Evolutionary conservation across 768 basidiomycete species (phyloP), one percentile per base, ranked within the genome.

Genomic region (Postia placenta): DNA sequence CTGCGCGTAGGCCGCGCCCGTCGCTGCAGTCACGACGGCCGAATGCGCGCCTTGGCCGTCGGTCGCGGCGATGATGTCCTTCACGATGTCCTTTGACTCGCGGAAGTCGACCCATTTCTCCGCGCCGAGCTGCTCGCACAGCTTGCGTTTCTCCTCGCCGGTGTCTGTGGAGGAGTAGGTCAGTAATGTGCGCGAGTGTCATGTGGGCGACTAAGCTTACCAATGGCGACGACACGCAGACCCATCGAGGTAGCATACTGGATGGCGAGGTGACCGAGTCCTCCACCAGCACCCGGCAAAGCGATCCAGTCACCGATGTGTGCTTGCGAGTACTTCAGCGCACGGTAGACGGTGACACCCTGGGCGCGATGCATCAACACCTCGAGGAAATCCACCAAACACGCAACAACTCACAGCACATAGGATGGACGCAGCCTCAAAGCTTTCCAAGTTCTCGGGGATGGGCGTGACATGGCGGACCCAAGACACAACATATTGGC

Each of bases 271-370:
- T 91, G 87, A 6, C 90, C 91, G 26, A 92, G 80, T 12, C 90
- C 88, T 48, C 86, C 86, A 3, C 86, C 87, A 2, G 87, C 87
- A 38, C 87, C 87, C 11, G 85, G 81, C 41, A 92, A 69, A 19
- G 81, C 83, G 51, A 89, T 70, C 80, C 81, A 88, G 48, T 94
- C 80, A 25, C 89, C 86, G 6, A 81, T 75, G 24, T 66, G 71
- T 5, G 80, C 74, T 47, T 77, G 69, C 45, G 79, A 76, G 62
- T 85, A 74, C 65, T 92, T 93, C 56, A 94, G 69, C 0, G 89
- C 92, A 50, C 87, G 84, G 61, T 91, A 94, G 1, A 88, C 87
- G 2, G 92, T 93, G 19, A 94, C 71, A 40, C 87, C 88, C 83
- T 85, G 35, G 22, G 51, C n/a, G n/a, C n/a, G n/a, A n/a, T n/a